These are phyloP conservation scores for Vigna hirtella DNA, from an alignment of 306 rosid species.

Conservation along the genomic window DNA sequence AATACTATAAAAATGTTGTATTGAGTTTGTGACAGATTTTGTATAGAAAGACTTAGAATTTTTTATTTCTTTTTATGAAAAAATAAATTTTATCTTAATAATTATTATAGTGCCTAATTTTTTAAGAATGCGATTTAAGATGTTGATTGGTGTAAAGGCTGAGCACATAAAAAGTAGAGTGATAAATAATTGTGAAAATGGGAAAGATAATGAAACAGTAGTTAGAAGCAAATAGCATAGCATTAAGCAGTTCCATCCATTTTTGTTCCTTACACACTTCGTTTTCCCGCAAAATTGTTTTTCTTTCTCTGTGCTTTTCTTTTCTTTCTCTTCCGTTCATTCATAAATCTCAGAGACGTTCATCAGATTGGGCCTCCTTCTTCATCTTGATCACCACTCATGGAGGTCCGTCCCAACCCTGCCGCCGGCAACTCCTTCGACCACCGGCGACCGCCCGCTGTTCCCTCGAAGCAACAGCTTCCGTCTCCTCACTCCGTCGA, in stretches of 20 bases:
- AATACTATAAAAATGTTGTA: too few relatives aligned
- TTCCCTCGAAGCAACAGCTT: conserved; percentile 55
- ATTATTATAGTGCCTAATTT: too few relatives aligned
- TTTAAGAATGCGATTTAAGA: not conserved
- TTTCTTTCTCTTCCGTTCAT: conserved; percentile 18
- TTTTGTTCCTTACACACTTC: not conserved
- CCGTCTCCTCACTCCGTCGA: conserved; percentile 68
- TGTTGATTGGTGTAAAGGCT: not conserved
- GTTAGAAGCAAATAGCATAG: not conserved
- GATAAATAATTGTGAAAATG: not conserved
- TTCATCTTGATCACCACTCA: conserved; percentile 49
- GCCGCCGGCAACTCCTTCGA: conserved; percentile 66
- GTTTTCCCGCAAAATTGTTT: not conserved
- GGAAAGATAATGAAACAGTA: conserved; percentile 11
- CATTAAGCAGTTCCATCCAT: conserved; percentile 10
- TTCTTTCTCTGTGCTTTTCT: not conserved
- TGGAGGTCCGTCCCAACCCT: conserved; percentile 81
- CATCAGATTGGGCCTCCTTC: conserved; percentile 30
- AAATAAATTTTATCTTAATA: too few relatives aligned
- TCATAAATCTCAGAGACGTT: conserved; percentile 40
- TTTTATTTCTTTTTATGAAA: not conserved
- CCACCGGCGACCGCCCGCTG: conserved; percentile 46
- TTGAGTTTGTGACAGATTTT: not conserved
- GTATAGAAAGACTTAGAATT: not conserved
- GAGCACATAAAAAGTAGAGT: not conserved